These are phyloP conservation scores for Fusarium coicis DNA, from an alignment of 2,329 filamentous ascomycete genomes.

Conservation along the genomic window DNA sequence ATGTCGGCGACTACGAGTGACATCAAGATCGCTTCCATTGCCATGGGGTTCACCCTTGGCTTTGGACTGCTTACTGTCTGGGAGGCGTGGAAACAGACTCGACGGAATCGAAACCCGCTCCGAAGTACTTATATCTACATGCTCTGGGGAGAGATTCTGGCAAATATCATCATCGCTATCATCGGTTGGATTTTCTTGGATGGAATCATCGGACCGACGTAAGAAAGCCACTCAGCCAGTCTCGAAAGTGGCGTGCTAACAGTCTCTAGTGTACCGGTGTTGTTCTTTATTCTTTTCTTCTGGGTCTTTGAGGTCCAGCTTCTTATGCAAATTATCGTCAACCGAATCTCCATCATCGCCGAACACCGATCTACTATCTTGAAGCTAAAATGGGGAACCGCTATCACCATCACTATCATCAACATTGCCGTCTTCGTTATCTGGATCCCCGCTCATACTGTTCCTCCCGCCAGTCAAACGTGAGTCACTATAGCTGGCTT, in stretches of 20 bases:
- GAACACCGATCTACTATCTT: slow-evolving; percentile 51
- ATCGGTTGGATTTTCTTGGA: slow-evolving; percentile 54
- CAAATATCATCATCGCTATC: slow-evolving; percentile 52
- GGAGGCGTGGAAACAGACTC: slow-evolving; percentile 55
- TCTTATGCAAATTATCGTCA: slow-evolving; percentile 66
- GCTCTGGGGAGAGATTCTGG: slow-evolving; percentile 58
- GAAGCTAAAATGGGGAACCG: slow-evolving; percentile 59
- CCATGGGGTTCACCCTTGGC: slow-evolving; percentile 51
- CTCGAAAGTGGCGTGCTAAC: background rate
- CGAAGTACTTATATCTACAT: slow-evolving; percentile 56
- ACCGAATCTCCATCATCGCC: slow-evolving; percentile 61
- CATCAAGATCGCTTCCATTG: slow-evolving; percentile 46
- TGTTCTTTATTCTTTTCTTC: slow-evolving; percentile 52
- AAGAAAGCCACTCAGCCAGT: background rate
- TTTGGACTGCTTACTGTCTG: slow-evolving; percentile 55
- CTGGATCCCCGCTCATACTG: slow-evolving; percentile 61
- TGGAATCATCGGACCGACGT: slow-evolving; percentile 48
- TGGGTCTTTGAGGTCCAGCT: slow-evolving; percentile 62
- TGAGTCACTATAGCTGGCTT: slow-evolving; percentile 17
- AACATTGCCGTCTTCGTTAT: slow-evolving; percentile 65
- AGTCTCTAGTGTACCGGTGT: slow-evolving; percentile 42
- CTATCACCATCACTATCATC: slow-evolving; percentile 57
- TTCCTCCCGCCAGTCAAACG: slow-evolving; percentile 52
- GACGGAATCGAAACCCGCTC: slow-evolving; percentile 48
- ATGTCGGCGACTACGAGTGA: slow-evolving; percentile 34